phyloP scores from a whole-genome alignment of 2,329 filamentous ascomycete species.

The Alternaria conjuncta region DNA sequence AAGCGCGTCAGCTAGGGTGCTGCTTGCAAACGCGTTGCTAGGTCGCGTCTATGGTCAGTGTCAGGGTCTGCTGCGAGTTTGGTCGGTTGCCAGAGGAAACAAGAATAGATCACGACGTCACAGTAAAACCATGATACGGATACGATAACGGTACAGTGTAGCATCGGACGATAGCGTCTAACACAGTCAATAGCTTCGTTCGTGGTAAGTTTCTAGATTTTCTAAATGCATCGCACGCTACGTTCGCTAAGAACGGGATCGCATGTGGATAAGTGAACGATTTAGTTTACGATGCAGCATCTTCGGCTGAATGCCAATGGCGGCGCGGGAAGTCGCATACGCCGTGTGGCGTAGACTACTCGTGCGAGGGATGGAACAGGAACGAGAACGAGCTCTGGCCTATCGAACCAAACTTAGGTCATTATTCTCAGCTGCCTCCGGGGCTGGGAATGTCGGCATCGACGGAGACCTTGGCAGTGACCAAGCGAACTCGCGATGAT shows the following conservation, averaged over 20 bases:
- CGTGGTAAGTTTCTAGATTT: background rate
- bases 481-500: slow-evolving; percentile 5
- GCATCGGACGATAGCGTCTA: slow-evolving; percentile 4
- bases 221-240: background rate
- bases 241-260: slow-evolving; percentile 2
- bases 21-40: background rate
- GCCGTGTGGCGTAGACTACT: background rate
- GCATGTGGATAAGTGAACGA: background rate
- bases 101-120: slow-evolving; percentile 9
- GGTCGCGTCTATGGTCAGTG: background rate
- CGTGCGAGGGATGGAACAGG: background rate
- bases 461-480: background rate
- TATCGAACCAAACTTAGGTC: background rate
- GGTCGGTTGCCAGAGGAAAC: background rate
- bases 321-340: background rate
- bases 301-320: background rate
- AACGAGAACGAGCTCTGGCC: background rate
- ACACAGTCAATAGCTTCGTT: background rate
- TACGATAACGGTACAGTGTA: background rate
- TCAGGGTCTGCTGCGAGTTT: background rate
- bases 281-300: background rate
- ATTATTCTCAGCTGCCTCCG: background rate
- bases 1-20: background rate
- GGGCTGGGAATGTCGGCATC: background rate
- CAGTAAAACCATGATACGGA: background rate